Percentiles rank a stretch among this genome's conserved stretches.
Conservation (phyloP, 2,329 filamentous ascomycete genomes). For the Colletotrichum eremochloae region DNA sequence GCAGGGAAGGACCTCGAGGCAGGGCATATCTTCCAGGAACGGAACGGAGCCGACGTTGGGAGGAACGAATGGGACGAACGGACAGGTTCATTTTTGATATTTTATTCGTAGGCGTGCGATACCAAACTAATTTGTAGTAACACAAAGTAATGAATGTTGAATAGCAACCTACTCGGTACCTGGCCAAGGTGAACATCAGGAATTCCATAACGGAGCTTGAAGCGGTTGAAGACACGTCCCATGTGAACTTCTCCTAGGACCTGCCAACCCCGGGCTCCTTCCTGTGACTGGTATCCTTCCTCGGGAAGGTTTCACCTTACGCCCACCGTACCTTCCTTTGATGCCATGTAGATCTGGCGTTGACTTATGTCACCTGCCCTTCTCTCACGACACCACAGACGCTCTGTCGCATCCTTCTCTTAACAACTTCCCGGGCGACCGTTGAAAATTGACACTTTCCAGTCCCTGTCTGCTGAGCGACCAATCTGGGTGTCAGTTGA, state of each 20-base stretch:
- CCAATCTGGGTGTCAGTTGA: too few relatives aligned
- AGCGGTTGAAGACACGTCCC: too few relatives aligned
- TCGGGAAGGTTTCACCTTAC: background rate
- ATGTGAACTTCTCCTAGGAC: background rate
- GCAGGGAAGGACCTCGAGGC: slow-evolving; percentile 34
- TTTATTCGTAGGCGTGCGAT: background rate
- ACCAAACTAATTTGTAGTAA: background rate
- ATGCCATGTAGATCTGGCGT: background rate
- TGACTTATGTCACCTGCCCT: background rate
- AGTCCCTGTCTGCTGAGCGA: background rate
- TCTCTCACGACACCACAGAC: background rate
- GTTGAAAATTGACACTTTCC: background rate
- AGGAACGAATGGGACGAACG: slow-evolving; percentile 28
- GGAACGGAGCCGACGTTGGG: slow-evolving; percentile 18
- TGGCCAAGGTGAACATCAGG: background rate
- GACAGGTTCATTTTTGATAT: slow-evolving; percentile 19
- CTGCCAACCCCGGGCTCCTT: background rate
- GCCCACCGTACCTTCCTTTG: background rate
- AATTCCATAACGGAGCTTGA: background rate
- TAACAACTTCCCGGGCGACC: too few relatives aligned
- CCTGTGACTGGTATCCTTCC: background rate
- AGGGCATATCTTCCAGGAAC: slow-evolving; percentile 29
- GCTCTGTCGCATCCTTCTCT: background rate
- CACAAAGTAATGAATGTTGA: background rate
- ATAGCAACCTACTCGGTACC: too few relatives aligned